phyloP scores from a whole-genome alignment of 2,329 filamentous ascomycete genomes.

The Aspergillus phoenicis region DNA sequence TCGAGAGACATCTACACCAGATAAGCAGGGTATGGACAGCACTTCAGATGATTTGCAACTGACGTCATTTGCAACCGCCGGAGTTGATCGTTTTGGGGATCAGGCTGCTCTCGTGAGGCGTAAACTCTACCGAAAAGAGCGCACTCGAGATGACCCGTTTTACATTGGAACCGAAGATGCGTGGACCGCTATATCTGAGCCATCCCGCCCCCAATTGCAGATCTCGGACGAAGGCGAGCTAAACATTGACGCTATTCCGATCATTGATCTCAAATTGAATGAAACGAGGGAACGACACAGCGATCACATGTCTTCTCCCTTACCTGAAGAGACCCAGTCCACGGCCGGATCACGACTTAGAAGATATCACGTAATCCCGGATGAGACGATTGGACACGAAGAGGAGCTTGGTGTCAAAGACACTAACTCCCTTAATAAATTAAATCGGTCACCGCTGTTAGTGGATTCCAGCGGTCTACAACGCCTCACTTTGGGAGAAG shows the following conservation, averaged over 20 bases:
- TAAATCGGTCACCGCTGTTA: conserved; percentile 71
- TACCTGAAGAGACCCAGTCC: conserved; percentile 28
- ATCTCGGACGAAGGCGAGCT: conserved; percentile 74
- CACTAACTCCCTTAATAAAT: conserved; percentile 30
- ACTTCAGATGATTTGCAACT: conserved; percentile 25
- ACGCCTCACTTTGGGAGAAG: conserved; percentile 67
- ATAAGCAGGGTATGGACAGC: conserved; percentile 26
- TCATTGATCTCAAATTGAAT: conserved; percentile 85
- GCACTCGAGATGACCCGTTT: conserved; percentile 91
- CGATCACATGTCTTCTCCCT: conserved; percentile 9
- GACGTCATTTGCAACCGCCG: conserved; percentile 38
- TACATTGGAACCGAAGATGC: conserved; percentile 70
- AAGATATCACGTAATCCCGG: conserved; percentile 68
- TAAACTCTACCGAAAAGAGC: conserved; percentile 74
- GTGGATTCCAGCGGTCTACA: conserved; percentile 85
- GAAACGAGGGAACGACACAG: conserved; percentile 43
- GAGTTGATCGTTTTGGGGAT: conserved; percentile 55
- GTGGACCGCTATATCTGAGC: conserved; percentile 67
- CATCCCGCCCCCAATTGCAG: conserved; percentile 74
- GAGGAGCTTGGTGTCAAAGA: conserved; percentile 44
- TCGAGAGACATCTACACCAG: conserved; percentile 27
- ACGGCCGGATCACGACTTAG: conserved; percentile 52
- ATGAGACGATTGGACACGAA: conserved; percentile 67
- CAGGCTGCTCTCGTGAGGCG: conserved; percentile 72
- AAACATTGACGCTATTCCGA: conserved; percentile 92